Evolutionary conservation across 768 basidiomycete species (phyloP).

Genomic region (Suillus discolor): DNA sequence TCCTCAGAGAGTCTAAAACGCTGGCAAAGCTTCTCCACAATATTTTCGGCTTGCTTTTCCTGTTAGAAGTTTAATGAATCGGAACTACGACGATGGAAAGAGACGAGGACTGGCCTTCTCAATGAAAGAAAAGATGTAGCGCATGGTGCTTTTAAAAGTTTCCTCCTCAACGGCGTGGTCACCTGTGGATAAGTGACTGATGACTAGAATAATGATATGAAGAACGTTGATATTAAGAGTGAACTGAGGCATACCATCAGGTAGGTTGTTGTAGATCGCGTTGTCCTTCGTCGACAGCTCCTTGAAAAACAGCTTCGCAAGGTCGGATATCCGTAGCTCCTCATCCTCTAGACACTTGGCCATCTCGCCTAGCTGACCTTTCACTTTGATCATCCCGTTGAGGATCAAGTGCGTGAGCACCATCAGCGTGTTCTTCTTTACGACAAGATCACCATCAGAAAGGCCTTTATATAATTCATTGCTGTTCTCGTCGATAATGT

Average conservation of each 20-base stretch:
- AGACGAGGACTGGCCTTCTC: slow-evolving; percentile 69
- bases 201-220: slow-evolving; percentile 54
- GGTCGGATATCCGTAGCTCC: slow-evolving; percentile 83
- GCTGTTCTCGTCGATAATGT: slow-evolving; percentile 95
- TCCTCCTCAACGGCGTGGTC: slow-evolving; percentile 92
- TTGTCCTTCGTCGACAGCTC: slow-evolving; percentile 97
- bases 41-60: slow-evolving; percentile 98
- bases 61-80: slow-evolving; percentile 32
- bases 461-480: slow-evolving; percentile 94
- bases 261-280: slow-evolving; percentile 98
- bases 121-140: slow-evolving; percentile 94
- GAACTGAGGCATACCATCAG: slow-evolving; percentile 66
- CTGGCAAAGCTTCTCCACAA: slow-evolving; percentile 97
- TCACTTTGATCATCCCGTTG: slow-evolving; percentile 99
- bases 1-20: slow-evolving; percentile 89
- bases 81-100: neutral
- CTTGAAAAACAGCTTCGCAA: slow-evolving; percentile 98
- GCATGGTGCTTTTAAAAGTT: slow-evolving; percentile 89
- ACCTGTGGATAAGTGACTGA: slow-evolving; percentile 91
- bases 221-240: neutral
- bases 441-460: slow-evolving; percentile 80
- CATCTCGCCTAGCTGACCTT: slow-evolving; percentile 99
- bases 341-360: slow-evolving; percentile 98
- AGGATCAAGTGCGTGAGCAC: slow-evolving; percentile 95
- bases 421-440: slow-evolving; percentile 99